Conservation (phyloP, 352 stramenopile genomes). For the Pythium volutum region DNA sequence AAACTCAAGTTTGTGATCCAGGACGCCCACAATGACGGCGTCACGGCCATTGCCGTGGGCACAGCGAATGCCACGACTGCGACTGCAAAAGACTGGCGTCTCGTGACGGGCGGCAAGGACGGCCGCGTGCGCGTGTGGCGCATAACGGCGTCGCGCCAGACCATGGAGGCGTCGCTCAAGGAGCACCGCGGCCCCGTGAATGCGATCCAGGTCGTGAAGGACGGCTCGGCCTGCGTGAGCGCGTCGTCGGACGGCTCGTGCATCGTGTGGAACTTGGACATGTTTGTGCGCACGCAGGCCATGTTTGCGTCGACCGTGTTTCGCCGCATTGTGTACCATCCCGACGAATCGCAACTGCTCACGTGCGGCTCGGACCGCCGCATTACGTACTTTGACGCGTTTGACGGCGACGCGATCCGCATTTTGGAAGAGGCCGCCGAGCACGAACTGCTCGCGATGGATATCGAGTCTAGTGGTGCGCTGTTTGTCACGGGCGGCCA, state of each 20-base stretch:
- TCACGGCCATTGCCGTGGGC: slow-evolving; percentile 91
- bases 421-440: slow-evolving; percentile 92
- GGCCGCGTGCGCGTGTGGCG: slow-evolving; percentile 93
- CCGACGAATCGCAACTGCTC: slow-evolving; percentile 95
- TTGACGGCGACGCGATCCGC: slow-evolving; percentile 92
- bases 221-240: slow-evolving; percentile 75
- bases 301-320: slow-evolving; percentile 97
- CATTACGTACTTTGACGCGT: slow-evolving; percentile 96
- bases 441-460: slow-evolving; percentile 90
- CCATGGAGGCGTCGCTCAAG: slow-evolving; percentile 94
- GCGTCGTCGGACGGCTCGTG: slow-evolving; percentile 87
- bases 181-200: slow-evolving; percentile 94
- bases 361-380: slow-evolving; percentile 94
- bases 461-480: slow-evolving; percentile 88
- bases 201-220: slow-evolving; percentile 77
- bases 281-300: slow-evolving; percentile 89
- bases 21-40: slow-evolving; percentile 93
- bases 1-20: slow-evolving; percentile 98
- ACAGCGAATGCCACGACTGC: slow-evolving; percentile 36
- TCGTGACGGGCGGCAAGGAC: slow-evolving; percentile 94
- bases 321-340: slow-evolving; percentile 92
- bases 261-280: slow-evolving; percentile 96
- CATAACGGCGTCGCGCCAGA: slow-evolving; percentile 90
- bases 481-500: slow-evolving; percentile 90
- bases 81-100: slow-evolving; percentile 67